Evolutionary conservation across 306 rosid species (phyloP).

Genomic region (Mimosa bimucronata): DNA sequence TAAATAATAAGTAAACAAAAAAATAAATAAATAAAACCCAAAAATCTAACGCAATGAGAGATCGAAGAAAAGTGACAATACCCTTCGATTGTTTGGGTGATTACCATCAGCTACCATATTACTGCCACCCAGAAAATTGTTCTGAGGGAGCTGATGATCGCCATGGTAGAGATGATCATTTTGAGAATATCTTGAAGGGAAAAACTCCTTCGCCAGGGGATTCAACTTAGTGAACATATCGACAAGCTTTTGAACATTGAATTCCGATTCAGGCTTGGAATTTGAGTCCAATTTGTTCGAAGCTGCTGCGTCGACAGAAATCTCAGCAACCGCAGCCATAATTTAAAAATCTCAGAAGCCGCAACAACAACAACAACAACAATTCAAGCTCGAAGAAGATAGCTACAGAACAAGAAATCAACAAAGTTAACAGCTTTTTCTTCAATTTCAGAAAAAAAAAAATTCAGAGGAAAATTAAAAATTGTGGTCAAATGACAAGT

Average conservation of each 20-base stretch:
- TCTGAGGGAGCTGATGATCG: constrained; percentile 42
- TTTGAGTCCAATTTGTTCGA: constrained; percentile 55
- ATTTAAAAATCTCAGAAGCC: constrained; percentile 39
- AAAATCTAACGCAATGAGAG: background rate
- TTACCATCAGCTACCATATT: constrained; percentile 45
- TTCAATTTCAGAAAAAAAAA: background rate
- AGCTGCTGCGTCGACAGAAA: constrained; percentile 58
- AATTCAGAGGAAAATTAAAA: background rate
- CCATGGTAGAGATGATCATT: constrained; percentile 41
- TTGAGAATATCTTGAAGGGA: constrained; percentile 62
- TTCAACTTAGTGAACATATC: constrained; percentile 81
- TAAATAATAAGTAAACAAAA: background rate
- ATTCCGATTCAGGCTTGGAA: constrained; percentile 53
- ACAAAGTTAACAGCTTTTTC: constrained; percentile 25
- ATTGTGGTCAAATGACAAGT: constrained; percentile 2
- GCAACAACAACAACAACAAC: background rate
- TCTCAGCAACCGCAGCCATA: constrained; percentile 85
- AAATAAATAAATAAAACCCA: background rate
- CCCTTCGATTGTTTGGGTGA: constrained; percentile 57
- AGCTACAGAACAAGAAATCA: background rate
- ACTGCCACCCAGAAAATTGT: constrained; percentile 39
- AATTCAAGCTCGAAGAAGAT: constrained; percentile 6
- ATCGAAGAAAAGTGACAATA: constrained; percentile 44
- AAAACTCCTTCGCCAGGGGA: constrained; percentile 80
- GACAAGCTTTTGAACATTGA: constrained; percentile 72